Evolutionary conservation across 495 filamentous ascomycete genomes (phyloP).

Genomic region (Barbatosphaeria neglecta): DNA sequence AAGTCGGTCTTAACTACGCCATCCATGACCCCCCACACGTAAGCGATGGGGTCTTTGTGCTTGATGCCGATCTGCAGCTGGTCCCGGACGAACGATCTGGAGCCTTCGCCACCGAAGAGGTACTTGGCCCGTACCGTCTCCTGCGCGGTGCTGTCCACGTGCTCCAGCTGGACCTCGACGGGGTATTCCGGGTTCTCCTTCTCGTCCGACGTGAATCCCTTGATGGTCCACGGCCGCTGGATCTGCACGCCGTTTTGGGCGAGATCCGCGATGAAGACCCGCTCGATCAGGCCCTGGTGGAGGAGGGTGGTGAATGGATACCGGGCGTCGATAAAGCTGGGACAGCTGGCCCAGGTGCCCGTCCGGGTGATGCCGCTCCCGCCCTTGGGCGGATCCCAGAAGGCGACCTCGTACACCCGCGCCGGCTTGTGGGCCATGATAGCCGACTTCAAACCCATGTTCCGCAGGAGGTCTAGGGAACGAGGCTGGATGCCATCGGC

Average conservation of each 20-base stretch:
- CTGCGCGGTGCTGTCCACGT: slow-evolving; percentile 56
- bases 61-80: slow-evolving; percentile 51
- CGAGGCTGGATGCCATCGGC: slow-evolving; percentile 75
- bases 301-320: slow-evolving; percentile 67
- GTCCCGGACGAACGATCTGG: slow-evolving; percentile 46
- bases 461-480: slow-evolving; percentile 62
- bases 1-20: slow-evolving; percentile 67
- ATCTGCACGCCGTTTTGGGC: slow-evolving; percentile 44
- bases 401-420: slow-evolving; percentile 64
- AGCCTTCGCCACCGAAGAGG: slow-evolving; percentile 49
- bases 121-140: slow-evolving; percentile 46
- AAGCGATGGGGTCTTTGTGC: slow-evolving; percentile 51
- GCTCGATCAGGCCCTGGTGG: slow-evolving; percentile 67
- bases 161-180: slow-evolving; percentile 57
- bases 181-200: slow-evolving; percentile 46
- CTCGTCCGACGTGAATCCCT: slow-evolving; percentile 50
- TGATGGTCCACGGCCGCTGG: slow-evolving; percentile 49
- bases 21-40: slow-evolving; percentile 70
- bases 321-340: slow-evolving; percentile 59
- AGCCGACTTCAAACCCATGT: slow-evolving; percentile 60
- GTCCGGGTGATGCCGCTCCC: slow-evolving; percentile 53
- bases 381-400: slow-evolving; percentile 57
- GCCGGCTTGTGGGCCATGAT: slow-evolving; percentile 66
- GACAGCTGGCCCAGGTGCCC: slow-evolving; percentile 60
- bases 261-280: slow-evolving; percentile 58